Evolutionary conservation across 345 rosid genomes (phyloP).

Genomic region (Tarenaya hassleriana): DNA sequence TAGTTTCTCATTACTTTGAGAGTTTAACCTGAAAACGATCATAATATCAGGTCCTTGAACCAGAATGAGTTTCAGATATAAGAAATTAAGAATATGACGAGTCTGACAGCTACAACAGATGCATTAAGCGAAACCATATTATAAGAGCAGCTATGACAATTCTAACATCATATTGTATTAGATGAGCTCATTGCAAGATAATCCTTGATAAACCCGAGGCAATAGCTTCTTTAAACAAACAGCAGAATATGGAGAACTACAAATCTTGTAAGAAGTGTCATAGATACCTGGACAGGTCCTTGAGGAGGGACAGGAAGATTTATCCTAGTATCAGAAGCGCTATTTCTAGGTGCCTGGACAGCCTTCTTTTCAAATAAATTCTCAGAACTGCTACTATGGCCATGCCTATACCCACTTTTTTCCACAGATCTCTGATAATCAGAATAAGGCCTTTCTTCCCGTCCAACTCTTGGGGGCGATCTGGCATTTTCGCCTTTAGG

Average conservation of each 20-base stretch:
- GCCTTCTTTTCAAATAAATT: slow-evolving; percentile 43
- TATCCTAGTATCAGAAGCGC: slow-evolving; percentile 41
- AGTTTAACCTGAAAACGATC: slow-evolving; percentile 6
- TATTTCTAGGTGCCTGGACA: slow-evolving; percentile 39
- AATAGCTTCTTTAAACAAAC: slow-evolving; percentile 2
- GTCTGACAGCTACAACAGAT: slow-evolving; percentile 9
- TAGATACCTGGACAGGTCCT: slow-evolving; percentile 72
- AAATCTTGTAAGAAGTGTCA: background rate
- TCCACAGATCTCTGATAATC: slow-evolving; percentile 50
- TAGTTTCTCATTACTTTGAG: background rate
- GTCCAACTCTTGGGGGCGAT: slow-evolving; percentile 58
- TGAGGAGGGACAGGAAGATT: slow-evolving; percentile 63
- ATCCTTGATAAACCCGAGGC: slow-evolving; percentile 5
- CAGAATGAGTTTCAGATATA: background rate
- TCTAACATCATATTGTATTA: slow-evolving; percentile 16
- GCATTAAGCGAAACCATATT: slow-evolving; percentile 8
- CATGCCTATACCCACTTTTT: slow-evolving; percentile 43
- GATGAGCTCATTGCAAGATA: slow-evolving; percentile 6
- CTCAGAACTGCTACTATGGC: slow-evolving; percentile 40
- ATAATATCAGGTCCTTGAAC: background rate
- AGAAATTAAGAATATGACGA: no score
- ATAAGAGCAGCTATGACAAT: slow-evolving; percentile 4
- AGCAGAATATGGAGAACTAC: slow-evolving; percentile 3
- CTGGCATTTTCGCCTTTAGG: slow-evolving; percentile 55
- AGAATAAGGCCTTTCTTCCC: slow-evolving; percentile 20